Conservation (phyloP, 2,329 filamentous ascomycete species). For the Cytospora piceicola region DNA sequence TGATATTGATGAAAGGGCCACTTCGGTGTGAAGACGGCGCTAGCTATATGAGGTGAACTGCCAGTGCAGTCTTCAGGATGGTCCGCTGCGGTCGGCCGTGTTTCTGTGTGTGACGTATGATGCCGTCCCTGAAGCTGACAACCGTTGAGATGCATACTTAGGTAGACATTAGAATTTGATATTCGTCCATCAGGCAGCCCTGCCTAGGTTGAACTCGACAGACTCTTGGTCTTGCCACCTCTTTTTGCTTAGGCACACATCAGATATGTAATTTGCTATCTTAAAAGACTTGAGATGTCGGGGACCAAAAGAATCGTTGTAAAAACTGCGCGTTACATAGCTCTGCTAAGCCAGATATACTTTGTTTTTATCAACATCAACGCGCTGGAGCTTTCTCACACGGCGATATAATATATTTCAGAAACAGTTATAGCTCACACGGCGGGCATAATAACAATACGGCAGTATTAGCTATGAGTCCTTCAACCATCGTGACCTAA, state of each 20-base stretch:
- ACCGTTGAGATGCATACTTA: too few relatives aligned
- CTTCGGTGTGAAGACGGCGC: neutral
- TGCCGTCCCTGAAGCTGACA: neutral
- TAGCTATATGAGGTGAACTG: neutral
- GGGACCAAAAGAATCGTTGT: constrained; percentile 30
- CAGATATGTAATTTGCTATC: neutral
- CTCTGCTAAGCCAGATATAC: constrained; percentile 46
- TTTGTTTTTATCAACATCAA: constrained; percentile 51
- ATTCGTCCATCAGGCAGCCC: too few relatives aligned
- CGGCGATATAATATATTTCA: constrained; percentile 38
- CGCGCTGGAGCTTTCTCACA: constrained; percentile 43
- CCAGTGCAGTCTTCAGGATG: neutral
- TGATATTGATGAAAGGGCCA: neutral
- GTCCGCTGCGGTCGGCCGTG: neutral
- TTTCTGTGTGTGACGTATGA: neutral
- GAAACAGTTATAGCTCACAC: constrained; percentile 33
- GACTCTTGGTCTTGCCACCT: too few relatives aligned
- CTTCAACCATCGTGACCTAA: constrained; percentile 47
- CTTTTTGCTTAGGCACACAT: too few relatives aligned
- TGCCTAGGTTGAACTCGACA: too few relatives aligned
- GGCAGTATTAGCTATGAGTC: constrained; percentile 39
- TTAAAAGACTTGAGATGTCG: constrained; percentile 3
- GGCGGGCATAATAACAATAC: constrained; percentile 28
- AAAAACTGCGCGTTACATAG: constrained; percentile 46
- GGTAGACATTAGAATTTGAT: too few relatives aligned